Evolutionary conservation across 2,329 filamentous ascomycete genomes (phyloP), one percentile per base, ranked within the genome.

Genomic region (Camillea tinctor): DNA sequence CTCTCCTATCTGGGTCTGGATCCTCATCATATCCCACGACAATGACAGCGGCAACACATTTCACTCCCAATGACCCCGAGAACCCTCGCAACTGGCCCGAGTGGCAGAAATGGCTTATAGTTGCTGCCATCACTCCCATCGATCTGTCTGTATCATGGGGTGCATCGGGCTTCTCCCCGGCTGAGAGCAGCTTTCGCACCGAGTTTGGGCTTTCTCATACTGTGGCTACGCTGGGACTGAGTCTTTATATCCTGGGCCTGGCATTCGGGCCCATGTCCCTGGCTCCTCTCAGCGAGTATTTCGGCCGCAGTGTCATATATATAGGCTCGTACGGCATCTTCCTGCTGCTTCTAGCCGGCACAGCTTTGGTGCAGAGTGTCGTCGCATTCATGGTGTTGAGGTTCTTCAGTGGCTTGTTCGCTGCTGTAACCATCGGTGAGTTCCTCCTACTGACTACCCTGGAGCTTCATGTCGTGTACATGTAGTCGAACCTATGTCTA

Each of bases 111-210:
- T 74, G 73, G 72, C 61, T 68, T 3, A 72, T 73, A 15, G 69
- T 75, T 1, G 58, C 67, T 7, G 68, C 63, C 17, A 71, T 76
- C 22, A 66, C 69, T 0, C 62, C 72, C 2, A 66, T 73, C 53
- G 72, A 74, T 57, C 62, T 75, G 4, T 72, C 67, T 2, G 73
- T 74, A 22, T 71, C 67, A n/a, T 81, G 78, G 74, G 78, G 76
- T 8, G 79, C 79, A 1, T 80, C 77, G 5, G 79, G 79, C 8
- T 82, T 79, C 65, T 80, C 77, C 2, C 79, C 80, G 0, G 77
- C 74, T 0, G 68, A 72, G 15, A 65, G 61, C n/a, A 75, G 77
- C 50, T 79, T 81, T 56, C 72, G 71, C 1, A 68, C 74, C 8
- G 75, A 79, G 17, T 77, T 81, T 58, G 69, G 71, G 13, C 68